Percentiles rank a stretch among this genome's conserved stretches.
Evolutionary conservation across 306 rosid genomes (phyloP).

Genomic region (Ormosia emarginata): DNA sequence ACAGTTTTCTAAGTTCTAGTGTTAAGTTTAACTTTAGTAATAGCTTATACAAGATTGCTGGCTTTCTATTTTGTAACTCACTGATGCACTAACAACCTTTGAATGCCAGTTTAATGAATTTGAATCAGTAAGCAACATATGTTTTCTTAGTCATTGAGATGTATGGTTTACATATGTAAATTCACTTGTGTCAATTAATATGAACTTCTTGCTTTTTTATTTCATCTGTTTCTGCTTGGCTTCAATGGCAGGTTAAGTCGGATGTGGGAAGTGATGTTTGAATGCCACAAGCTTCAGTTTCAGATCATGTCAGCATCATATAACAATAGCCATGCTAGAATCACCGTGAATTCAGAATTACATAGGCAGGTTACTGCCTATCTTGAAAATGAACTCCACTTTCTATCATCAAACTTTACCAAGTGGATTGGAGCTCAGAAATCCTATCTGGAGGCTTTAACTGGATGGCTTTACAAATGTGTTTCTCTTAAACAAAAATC

Average conservation of each 20-base stretch:
- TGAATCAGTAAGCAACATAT: constrained; percentile 2
- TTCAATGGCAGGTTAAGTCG: constrained; percentile 58
- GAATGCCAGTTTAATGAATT: background rate
- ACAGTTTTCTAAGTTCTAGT: background rate
- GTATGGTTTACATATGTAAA: background rate
- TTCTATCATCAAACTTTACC: constrained; percentile 55
- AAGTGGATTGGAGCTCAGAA: constrained; percentile 87
- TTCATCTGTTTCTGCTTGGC: constrained; percentile 28
- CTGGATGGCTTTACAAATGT: constrained; percentile 80
- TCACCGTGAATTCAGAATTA: constrained; percentile 60
- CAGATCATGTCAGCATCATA: constrained; percentile 59
- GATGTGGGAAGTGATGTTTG: constrained; percentile 93
- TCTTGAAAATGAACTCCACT: constrained; percentile 70
- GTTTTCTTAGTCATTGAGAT: background rate
- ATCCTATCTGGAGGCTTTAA: constrained; percentile 62
- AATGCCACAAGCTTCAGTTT: constrained; percentile 81
- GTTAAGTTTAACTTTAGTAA: background rate
- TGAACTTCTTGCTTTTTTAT: constrained; percentile 16
- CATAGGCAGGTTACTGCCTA: constrained; percentile 54
- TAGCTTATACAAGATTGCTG: background rate
- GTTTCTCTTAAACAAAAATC: constrained; percentile 44
- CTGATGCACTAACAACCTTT: background rate
- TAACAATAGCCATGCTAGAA: constrained; percentile 48
- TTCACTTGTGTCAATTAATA: background rate
- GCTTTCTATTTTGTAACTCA: background rate